Conservation (phyloP, 805 yeast genomes). For the Pichia californica region DNA sequence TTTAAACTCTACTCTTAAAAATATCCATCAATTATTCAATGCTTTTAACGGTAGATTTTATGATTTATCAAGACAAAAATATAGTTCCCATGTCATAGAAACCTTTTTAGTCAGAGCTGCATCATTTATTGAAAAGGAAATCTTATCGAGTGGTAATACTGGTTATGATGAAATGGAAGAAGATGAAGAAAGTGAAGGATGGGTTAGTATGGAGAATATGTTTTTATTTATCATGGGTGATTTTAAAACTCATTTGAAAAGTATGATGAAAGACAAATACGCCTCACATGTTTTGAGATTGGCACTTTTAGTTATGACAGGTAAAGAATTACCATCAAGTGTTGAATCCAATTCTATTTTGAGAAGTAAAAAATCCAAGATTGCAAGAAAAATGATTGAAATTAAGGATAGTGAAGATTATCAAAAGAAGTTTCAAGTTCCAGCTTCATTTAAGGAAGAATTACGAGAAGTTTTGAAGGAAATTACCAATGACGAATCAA, state of each 20-base stretch:
- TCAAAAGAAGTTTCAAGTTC: conserved; percentile 59
- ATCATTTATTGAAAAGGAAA: conserved; percentile 66
- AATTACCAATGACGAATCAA: conserved; percentile 34
- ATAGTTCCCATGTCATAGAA: conserved; percentile 90
- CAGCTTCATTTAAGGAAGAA: conserved; percentile 58
- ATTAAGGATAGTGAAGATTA: conserved; percentile 73
- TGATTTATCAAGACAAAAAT: conserved; percentile 78
- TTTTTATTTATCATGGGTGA: conserved; percentile 62
- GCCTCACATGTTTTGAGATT: conserved; percentile 85
- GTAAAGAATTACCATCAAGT: conserved; percentile 71
- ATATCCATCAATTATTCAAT: conserved; percentile 57
- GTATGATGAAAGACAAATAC: conserved; percentile 68
- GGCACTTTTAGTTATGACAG: conserved; percentile 63
- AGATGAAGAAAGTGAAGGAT: conserved; percentile 32
- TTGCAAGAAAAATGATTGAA: conserved; percentile 90
- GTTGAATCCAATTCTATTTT: conserved; percentile 62
- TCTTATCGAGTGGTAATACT: conserved; percentile 40
- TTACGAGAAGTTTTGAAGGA: conserved; percentile 43
- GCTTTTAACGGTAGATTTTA: conserved; percentile 69
- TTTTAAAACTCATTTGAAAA: conserved; percentile 48
- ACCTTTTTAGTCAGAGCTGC: conserved; percentile 74
- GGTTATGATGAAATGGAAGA: conserved; percentile 26
- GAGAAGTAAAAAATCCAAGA: conserved; percentile 77
- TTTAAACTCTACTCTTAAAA: conserved; percentile 55
- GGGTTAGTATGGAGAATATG: conserved; percentile 56